phyloP scores from a whole-genome alignment of 2,329 filamentous ascomycete genomes.

The Diaporthe velutina region DNA sequence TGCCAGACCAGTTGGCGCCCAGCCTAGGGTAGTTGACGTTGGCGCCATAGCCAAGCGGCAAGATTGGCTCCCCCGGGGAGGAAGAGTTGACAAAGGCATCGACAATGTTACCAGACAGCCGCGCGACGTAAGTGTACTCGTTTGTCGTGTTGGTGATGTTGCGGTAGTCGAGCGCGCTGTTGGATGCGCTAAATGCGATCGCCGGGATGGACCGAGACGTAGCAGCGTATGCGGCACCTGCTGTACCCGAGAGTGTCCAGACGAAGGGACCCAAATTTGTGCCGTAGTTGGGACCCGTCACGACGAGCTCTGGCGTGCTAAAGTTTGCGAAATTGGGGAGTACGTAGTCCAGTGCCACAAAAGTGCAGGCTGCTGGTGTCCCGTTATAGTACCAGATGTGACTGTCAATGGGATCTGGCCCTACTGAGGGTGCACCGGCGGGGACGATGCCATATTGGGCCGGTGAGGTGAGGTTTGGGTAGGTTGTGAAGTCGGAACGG shows the following conservation, averaged over 20 bases:
- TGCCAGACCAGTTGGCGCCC: constrained; percentile 53
- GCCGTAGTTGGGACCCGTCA: constrained; percentile 69
- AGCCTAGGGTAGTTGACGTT: constrained; percentile 64
- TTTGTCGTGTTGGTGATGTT: constrained; percentile 41
- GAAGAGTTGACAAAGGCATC: constrained; percentile 57
- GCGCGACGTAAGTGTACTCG: constrained; percentile 57
- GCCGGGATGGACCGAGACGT: constrained; percentile 62
- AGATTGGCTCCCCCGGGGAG: constrained; percentile 46
- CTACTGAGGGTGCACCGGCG: constrained; percentile 60
- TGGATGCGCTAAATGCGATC: constrained; percentile 61
- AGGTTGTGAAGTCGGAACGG: constrained; percentile 57
- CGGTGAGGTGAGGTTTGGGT: constrained; percentile 54
- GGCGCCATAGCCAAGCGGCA: constrained; percentile 65
- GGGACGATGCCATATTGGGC: constrained; percentile 59
- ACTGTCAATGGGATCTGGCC: constrained; percentile 63
- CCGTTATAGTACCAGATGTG: constrained; percentile 74
- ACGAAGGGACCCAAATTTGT: constrained; percentile 67
- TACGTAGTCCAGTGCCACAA: constrained; percentile 69
- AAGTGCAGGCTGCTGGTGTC: constrained; percentile 67
- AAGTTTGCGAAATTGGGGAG: constrained; percentile 62
- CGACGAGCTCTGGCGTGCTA: constrained; percentile 64
- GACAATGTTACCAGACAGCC: constrained; percentile 58
- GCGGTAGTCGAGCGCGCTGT: constrained; percentile 42
- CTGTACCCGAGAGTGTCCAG: constrained; percentile 64
- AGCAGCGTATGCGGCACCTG: constrained; percentile 64